These are phyloP conservation scores for Gypsophila paniculata DNA, from an alignment of 179 eudicot species.

Conservation along the genomic window DNA sequence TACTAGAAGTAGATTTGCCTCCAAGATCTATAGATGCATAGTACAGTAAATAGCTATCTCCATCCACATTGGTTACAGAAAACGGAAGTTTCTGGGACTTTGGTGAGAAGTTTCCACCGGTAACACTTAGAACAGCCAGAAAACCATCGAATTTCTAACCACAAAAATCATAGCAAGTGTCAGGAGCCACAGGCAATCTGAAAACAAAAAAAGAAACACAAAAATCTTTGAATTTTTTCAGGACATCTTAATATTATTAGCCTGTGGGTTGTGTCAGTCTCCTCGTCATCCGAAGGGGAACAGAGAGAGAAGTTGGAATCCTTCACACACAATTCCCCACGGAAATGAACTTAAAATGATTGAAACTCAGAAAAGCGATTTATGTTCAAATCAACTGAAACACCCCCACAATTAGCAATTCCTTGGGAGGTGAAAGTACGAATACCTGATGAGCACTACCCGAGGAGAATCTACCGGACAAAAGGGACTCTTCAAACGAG, in stretches of 20 bases:
- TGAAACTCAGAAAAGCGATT: background rate
- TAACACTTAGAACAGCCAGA: constrained; percentile 63
- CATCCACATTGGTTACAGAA: constrained; percentile 65
- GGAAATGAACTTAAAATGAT: background rate
- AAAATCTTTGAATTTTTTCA: background rate
- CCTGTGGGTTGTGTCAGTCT: background rate
- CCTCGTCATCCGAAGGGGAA: background rate
- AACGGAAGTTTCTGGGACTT: constrained; percentile 80
- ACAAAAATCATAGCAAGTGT: constrained; percentile 15
- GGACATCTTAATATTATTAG: background rate
- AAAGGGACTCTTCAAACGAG: constrained; percentile 82
- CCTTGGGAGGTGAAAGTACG: constrained; percentile 12
- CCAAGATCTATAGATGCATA: constrained; percentile 65
- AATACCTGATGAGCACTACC: constrained; percentile 55
- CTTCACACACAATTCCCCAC: background rate
- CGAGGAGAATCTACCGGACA: constrained; percentile 63
- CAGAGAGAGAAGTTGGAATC: background rate
- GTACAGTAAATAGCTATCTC: constrained; percentile 68
- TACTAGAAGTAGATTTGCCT: constrained; percentile 36
- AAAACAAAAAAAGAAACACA: background rate
- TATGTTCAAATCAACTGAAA: constrained; percentile 3
- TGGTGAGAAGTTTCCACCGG: constrained; percentile 75
- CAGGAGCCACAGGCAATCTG: background rate
- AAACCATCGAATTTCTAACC: constrained; percentile 68
- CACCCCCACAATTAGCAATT: background rate